phyloP scores from a whole-genome alignment of 345 rosid genomes.

The Boechera divaricarpa region DNA sequence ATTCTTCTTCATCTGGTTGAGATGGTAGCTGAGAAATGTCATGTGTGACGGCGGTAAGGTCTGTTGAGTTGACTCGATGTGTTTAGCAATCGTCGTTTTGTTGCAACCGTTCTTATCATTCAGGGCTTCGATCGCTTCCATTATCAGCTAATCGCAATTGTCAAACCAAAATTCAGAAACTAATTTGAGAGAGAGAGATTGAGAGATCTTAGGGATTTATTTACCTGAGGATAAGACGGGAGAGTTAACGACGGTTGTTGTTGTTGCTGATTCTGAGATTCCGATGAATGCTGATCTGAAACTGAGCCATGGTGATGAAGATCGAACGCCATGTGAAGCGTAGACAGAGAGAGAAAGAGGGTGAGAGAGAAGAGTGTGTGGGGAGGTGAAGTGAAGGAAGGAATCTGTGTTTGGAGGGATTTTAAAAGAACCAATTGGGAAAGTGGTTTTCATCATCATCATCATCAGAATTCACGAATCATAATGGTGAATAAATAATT shows the following conservation, averaged over 20 bases:
- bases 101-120: slow-evolving; percentile 60
- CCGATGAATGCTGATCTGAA: slow-evolving; percentile 15
- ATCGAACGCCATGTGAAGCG: slow-evolving; percentile 41
- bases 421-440: slow-evolving; percentile 22
- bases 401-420: neutral
- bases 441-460: slow-evolving; percentile 25
- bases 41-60: slow-evolving; percentile 65
- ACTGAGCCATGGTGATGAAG: slow-evolving; percentile 12
- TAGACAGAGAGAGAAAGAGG: neutral
- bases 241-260: slow-evolving; percentile 27
- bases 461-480: neutral
- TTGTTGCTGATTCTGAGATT: neutral
- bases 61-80: slow-evolving; percentile 62
- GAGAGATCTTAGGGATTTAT: neutral
- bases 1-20: slow-evolving; percentile 62
- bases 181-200: neutral
- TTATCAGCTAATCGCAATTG: slow-evolving; percentile 59
- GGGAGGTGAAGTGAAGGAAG: neutral
- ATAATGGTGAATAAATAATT: too few species aligned
- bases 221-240: slow-evolving; percentile 50
- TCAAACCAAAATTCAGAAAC: neutral
- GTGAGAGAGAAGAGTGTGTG: neutral
- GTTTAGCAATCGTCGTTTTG: slow-evolving; percentile 61
- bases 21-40: slow-evolving; percentile 63
- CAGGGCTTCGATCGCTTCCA: slow-evolving; percentile 69